Percentiles rank a stretch among this genome's conserved stretches.
These are phyloP conservation scores for Helianthus tuberosus DNA, from an alignment of 129 eudicot genomes.

Conservation along the genomic window DNA sequence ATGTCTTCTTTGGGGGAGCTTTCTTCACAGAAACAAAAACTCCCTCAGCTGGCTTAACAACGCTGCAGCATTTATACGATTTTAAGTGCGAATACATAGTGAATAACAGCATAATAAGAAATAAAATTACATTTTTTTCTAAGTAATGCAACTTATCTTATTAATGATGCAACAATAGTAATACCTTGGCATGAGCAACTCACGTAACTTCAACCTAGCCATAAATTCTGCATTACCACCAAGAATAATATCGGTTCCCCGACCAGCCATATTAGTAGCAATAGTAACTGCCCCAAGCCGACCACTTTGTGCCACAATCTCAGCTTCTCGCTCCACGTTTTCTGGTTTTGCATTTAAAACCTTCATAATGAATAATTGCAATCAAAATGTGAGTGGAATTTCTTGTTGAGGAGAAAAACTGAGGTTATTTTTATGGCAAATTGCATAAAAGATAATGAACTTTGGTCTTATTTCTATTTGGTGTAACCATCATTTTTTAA, in stretches of 20 bases:
- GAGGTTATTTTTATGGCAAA: neutral
- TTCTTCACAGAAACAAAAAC: constrained; percentile 88
- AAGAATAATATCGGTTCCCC: constrained; percentile 98
- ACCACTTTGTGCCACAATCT: constrained; percentile 99
- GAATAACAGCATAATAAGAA: constrained; percentile 17
- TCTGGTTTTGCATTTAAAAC: constrained; percentile 99
- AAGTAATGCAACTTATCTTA: constrained; percentile 1
- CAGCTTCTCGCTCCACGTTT: constrained; percentile 99
- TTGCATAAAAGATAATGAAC: constrained; percentile 16
- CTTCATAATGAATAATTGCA: constrained; percentile 38
- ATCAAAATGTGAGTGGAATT: constrained; percentile 14
- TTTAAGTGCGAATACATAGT: constrained; percentile 11
- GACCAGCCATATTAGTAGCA: constrained; percentile 99
- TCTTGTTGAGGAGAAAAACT: constrained; percentile 4
- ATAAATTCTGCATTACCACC: constrained; percentile 99
- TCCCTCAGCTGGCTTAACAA: constrained; percentile 90
- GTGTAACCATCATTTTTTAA: neutral
- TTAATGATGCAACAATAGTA: constrained; percentile 11
- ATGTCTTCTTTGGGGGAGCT: constrained; percentile 73
- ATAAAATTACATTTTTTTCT: neutral
- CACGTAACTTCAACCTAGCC: constrained; percentile 99
- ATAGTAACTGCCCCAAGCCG: constrained; percentile 97
- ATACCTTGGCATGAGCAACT: constrained; percentile 98
- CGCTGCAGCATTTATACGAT: constrained; percentile 53
- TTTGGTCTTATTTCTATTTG: neutral